phyloP scores from a whole-genome alignment of 2,329 filamentous ascomycete genomes.

The Phialemoniopsis sp. region DNA sequence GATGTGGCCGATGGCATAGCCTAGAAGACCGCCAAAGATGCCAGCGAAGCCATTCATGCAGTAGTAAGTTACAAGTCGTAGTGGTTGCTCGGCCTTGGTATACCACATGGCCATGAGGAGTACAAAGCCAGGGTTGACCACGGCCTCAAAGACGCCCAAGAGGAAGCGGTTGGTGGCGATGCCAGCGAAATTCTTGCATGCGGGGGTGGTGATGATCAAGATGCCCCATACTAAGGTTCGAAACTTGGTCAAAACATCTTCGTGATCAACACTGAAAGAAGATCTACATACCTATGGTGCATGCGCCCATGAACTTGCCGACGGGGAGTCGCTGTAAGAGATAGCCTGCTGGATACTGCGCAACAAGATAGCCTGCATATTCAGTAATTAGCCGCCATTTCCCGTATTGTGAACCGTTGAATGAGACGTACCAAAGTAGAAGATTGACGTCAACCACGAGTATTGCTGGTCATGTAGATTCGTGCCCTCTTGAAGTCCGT shows the following conservation, averaged over 20 bases:
- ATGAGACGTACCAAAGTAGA: conserved; percentile 4
- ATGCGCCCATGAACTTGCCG: conserved; percentile 39
- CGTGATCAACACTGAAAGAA: too few relatives aligned
- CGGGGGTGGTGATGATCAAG: conserved; percentile 39
- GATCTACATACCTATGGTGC: conserved; percentile 22
- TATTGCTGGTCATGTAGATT: conserved; percentile 1
- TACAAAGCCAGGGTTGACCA: conserved; percentile 51
- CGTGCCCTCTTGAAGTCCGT: conserved; percentile 4
- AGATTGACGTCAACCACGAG: conserved; percentile 2
- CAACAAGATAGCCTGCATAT: conserved; percentile 32
- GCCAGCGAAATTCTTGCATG: conserved; percentile 46
- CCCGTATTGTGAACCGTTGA: too few relatives aligned
- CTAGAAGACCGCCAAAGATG: conserved; percentile 22
- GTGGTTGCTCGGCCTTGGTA: conserved; percentile 32
- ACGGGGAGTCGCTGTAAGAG: conserved; percentile 43
- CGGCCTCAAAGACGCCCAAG: conserved; percentile 49
- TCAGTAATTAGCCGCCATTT: not conserved
- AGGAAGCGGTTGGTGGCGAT: conserved; percentile 49
- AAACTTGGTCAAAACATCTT: conserved; percentile 53
- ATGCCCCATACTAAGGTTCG: conserved; percentile 6
- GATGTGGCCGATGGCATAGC: conserved; percentile 26
- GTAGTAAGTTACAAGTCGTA: conserved; percentile 49
- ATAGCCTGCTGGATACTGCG: conserved; percentile 38
- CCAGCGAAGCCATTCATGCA: conserved; percentile 48
- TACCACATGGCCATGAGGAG: conserved; percentile 52